Evolutionary conservation across 495 filamentous ascomycete genomes (phyloP).

Genomic region (Lasiosphaeria hispida): DNA sequence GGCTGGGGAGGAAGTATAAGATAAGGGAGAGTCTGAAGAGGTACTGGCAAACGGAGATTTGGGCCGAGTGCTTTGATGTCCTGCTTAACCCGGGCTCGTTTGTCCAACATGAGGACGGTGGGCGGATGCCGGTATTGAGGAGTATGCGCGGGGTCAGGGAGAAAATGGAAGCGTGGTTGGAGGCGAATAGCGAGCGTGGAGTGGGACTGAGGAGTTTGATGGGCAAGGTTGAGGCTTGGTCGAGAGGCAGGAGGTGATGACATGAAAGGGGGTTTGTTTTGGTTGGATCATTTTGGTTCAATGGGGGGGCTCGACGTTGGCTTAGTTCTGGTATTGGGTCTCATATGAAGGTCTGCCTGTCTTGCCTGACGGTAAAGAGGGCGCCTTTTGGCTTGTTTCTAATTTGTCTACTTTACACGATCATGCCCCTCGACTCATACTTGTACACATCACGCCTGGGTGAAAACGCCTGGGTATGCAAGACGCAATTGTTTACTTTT

Average conservation of each 20-base stretch:
- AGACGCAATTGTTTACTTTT: background rate
- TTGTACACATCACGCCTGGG: background rate
- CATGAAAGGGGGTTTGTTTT: background rate
- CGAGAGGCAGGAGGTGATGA: conserved; percentile 29
- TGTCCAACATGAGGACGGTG: conserved; percentile 57
- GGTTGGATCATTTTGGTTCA: background rate
- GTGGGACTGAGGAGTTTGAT: conserved; percentile 69
- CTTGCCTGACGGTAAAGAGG: background rate
- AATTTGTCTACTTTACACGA: conserved; percentile 10
- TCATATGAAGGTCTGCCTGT: no score
- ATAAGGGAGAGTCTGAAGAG: conserved; percentile 79
- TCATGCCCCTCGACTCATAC: background rate
- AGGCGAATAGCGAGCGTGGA: conserved; percentile 78
- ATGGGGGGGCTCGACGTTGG: background rate
- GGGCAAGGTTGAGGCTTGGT: conserved; percentile 62
- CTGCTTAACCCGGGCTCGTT: conserved; percentile 74
- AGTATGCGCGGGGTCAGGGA: conserved; percentile 65
- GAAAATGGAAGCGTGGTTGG: conserved; percentile 82
- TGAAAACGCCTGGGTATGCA: no score
- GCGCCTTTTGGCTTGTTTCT: conserved; percentile 5
- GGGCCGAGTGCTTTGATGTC: conserved; percentile 79
- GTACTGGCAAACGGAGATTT: conserved; percentile 94
- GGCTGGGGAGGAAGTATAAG: conserved; percentile 55
- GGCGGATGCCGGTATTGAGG: conserved; percentile 62
- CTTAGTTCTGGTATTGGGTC: no score